Conservation (phyloP, 2,329 filamentous ascomycete genomes). For the Fusarium sp. region DNA sequence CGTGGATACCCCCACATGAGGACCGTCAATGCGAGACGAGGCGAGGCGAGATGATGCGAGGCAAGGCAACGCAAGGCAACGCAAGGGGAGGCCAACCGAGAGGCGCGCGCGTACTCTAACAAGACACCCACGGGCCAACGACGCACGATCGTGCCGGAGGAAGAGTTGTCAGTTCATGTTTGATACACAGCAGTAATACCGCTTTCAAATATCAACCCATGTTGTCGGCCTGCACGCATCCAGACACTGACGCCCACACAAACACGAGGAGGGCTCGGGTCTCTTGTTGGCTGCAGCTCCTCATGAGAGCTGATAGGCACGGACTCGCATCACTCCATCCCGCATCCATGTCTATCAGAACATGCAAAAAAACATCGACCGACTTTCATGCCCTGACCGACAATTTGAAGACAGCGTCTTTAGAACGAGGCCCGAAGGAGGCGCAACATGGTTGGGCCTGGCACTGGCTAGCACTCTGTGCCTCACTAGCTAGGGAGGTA, state of each 20-base stretch:
- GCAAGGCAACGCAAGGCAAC: no score
- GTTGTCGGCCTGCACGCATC: constrained; percentile 20
- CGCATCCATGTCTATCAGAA: constrained; percentile 42
- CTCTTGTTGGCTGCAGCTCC: constrained; percentile 36
- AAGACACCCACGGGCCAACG: constrained; percentile 23
- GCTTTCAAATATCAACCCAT: constrained; percentile 36
- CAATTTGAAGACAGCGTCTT: constrained; percentile 29
- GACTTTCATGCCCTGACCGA: constrained; percentile 39
- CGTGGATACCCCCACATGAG: constrained; percentile 42
- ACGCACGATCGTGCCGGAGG: constrained; percentile 35
- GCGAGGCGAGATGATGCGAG: not conserved
- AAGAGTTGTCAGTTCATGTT: constrained; percentile 31
- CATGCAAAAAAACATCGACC: constrained; percentile 39
- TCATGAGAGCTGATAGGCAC: constrained; percentile 43
- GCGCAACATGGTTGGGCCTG: constrained; percentile 28
- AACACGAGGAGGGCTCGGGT: constrained; percentile 23
- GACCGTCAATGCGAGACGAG: constrained; percentile 1
- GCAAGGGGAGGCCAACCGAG: not conserved
- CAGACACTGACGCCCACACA: constrained; percentile 21
- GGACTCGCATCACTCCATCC: constrained; percentile 39
- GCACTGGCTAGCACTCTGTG: constrained; percentile 21
- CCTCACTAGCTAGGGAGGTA: no score
- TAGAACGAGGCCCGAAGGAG: constrained; percentile 21
- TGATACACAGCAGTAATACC: constrained; percentile 32
- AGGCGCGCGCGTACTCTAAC: constrained; percentile 12